Evolutionary conservation across 2,329 filamentous ascomycete species (phyloP), one percentile per base, ranked within the genome.

Genomic region (Aspergillus fructus): DNA sequence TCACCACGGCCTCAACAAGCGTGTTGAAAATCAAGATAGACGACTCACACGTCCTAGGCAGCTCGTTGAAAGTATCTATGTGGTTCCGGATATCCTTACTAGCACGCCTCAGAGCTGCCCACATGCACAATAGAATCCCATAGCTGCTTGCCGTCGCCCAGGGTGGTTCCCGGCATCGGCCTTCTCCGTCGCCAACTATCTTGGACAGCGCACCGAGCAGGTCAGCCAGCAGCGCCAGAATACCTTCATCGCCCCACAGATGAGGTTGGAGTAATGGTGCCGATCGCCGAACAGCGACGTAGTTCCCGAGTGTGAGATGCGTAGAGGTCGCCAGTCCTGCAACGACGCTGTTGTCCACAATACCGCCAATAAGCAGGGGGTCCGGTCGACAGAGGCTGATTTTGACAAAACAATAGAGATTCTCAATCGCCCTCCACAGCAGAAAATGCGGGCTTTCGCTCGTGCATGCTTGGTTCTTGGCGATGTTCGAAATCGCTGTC

Each of bases 321-420:
- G 66, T 71, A 1, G 68, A 69, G 64, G 42, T 42, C 6, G 71
- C 71, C n/a, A 73, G 58, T 2, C 70, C 70, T 7, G 68, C 70
- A 1, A 67, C 59, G 1, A 72, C 56, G 17, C 63, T 72, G 30
- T 65, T 70, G 12, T 74, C 71, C 8, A 74, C 69, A 19, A 74
- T 71, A 2, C 71, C 71, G 7, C 68, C 68, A n/a, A 74, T 68
- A 5, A 74, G 54, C 0, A 74, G 62, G 49, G 71, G 64, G 40
- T 74, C 71, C 0, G 71, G 71, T 17, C 67, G 70, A 50, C 66
- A 73, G 11, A 74, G 59, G 6, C 64, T 63, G 17, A 74, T 62
- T 34, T 67, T 69, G 2, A 70, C 59, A 0, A 69, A 68, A 15
- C 67, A 53, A 19, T 59, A 59, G 46, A 71, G 62, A 5, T 68